Percentiles rank a stretch among this genome's conserved stretches.
These are phyloP conservation scores for Ophiocordyceps camponoti-saundersi DNA, from an alignment of 2,329 filamentous ascomycete genomes.

Conservation along the genomic window DNA sequence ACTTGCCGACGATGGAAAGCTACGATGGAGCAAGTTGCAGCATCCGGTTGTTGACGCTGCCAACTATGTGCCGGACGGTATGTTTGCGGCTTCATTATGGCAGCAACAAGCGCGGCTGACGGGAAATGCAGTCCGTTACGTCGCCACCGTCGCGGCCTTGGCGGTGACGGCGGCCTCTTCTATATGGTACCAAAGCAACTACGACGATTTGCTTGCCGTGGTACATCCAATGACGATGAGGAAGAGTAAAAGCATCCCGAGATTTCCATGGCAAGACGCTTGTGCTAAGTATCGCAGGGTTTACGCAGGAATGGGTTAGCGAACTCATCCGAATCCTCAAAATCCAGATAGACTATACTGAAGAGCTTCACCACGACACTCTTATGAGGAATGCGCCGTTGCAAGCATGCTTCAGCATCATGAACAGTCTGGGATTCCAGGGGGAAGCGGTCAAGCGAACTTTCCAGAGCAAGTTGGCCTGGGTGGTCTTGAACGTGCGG, in stretches of 20 bases:
- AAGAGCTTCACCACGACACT: conserved; percentile 54
- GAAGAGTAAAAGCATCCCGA: conserved; percentile 9
- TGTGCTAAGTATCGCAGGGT: conserved; percentile 23
- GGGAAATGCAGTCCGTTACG: conserved; percentile 26
- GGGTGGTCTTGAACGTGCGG: conserved; percentile 57
- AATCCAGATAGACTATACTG: conserved; percentile 65
- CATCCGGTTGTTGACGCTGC: conserved; percentile 31
- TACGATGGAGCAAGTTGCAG: conserved; percentile 40
- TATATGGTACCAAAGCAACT: conserved; percentile 29
- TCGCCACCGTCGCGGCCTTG: conserved; percentile 43
- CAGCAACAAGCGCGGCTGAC: neutral
- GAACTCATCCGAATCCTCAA: conserved; percentile 55
- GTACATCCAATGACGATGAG: conserved; percentile 30
- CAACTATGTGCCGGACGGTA: conserved; percentile 31
- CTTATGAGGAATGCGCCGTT: conserved; percentile 58
- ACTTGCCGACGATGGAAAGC: conserved; percentile 37
- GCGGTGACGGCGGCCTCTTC: conserved; percentile 32
- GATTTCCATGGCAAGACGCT: neutral
- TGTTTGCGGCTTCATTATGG: neutral
- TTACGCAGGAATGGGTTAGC: conserved; percentile 43
- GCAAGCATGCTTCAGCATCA: conserved; percentile 60
- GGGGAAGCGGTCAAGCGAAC: conserved; percentile 43
- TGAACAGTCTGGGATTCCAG: conserved; percentile 60
- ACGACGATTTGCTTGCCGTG: conserved; percentile 57
- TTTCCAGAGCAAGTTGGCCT: conserved; percentile 58